Evolutionary conservation across 345 rosid species (phyloP).

Genomic region (Acer yangbiense): DNA sequence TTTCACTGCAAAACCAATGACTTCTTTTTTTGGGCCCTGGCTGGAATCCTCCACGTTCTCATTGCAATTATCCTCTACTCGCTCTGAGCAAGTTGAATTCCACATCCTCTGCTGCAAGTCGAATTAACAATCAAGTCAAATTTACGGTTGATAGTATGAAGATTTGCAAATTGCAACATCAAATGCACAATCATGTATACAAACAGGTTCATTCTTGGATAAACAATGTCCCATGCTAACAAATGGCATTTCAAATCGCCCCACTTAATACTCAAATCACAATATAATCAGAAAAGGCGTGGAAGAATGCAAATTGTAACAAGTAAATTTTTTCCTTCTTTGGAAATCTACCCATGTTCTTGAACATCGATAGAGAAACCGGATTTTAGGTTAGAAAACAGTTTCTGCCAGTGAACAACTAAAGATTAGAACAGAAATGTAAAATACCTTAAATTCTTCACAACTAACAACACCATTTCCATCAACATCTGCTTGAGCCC

Average conservation of each 20-base stretch:
- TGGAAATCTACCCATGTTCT: background rate
- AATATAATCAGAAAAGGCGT: background rate
- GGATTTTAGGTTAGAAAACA: background rate
- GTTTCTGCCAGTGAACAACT: background rate
- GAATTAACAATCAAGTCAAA: background rate
- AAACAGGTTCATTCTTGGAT: background rate
- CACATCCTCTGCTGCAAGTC: conserved; percentile 39
- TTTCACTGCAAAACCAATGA: conserved; percentile 72
- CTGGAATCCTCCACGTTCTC: conserved; percentile 27
- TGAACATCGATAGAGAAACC: background rate
- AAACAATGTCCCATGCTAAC: background rate
- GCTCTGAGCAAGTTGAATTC: conserved; percentile 37
- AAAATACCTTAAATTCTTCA: conserved; percentile 62
- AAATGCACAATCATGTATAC: background rate
- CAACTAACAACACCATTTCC: conserved; percentile 64
- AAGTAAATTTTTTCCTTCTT: background rate
- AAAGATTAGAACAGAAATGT: background rate
- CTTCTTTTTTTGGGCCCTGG: conserved; percentile 33
- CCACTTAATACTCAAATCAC: background rate
- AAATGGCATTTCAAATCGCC: background rate
- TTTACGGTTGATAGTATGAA: background rate
- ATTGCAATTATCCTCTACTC: conserved; percentile 28
- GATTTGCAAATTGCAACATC: background rate
- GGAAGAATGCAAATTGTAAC: background rate
- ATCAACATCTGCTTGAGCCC: conserved; percentile 61